Evolutionary conservation across 495 filamentous ascomycete species (phyloP), one percentile per base, ranked within the genome.

Genomic region (Xylaria acuta): DNA sequence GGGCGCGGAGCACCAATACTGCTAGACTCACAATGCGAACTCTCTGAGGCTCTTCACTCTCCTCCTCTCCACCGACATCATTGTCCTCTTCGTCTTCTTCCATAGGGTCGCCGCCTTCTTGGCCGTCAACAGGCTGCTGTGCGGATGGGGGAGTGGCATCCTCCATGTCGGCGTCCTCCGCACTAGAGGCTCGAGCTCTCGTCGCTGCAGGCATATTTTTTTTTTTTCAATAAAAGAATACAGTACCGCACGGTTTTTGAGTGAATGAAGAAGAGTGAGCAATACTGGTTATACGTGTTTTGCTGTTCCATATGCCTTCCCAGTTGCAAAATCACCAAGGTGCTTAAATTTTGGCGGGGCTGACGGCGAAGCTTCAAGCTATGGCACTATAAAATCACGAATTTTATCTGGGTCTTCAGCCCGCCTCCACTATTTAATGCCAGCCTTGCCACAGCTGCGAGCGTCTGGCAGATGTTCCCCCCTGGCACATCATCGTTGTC

Each of bases 1-100:
- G 14, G 36, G 56, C n/a, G 5, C 9, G 14, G 16, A 30, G 47
- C 14, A 43, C 54, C 11, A 45, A 36, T 45, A 34, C n/a, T 20
- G n/a, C 22, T 12, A 64, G 41, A 40, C 88, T 75, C 73, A 91
- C 89, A 73, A 91, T 86, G 66, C 88, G 76, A 67, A 91, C 87
- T 40, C 86, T 82, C 76, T 86, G 85, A 45, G 86, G 82, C 14
- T 87, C 85, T 59, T 85, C 73, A 47, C 83, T 82, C 27, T 86
- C 81, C 1, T 80, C 82, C 11, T 79, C 77, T 0, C 80, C 72
- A 20, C 32, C 34, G 0, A 64, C 53, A 16, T 81, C 79, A n/a
- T 79, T 78, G 64, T 82, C 83, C 70, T 81, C 84, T 34, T 82
- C 80, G 20, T 87, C 83, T 60, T 82, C 75, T 64, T 77, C 60